These are phyloP conservation scores for Diplosphaera chodatii DNA, from an alignment of 139 green algal species.

Conservation along the genomic window DNA sequence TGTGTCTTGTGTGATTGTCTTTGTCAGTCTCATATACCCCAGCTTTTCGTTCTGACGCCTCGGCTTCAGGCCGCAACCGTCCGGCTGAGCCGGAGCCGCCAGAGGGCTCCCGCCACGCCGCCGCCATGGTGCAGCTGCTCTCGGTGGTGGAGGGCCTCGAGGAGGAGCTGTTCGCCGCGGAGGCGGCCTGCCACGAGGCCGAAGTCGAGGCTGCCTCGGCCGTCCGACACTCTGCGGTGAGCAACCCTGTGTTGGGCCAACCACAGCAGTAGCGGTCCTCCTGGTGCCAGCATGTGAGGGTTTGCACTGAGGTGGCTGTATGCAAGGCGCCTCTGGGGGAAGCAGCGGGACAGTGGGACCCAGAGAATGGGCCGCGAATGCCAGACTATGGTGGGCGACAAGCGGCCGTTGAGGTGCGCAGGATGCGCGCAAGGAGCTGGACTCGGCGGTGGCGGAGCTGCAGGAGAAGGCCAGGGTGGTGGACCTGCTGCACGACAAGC, in stretches of 20 bases:
- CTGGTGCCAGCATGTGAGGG: not conserved
- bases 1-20: not conserved
- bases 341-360: too few relatives aligned
- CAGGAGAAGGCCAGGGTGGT: not conserved
- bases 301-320: not conserved
- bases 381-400: too few relatives aligned
- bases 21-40: too few relatives aligned
- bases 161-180: slow-evolving; percentile 25
- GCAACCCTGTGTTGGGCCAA: too few relatives aligned
- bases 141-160: slow-evolving; percentile 20
- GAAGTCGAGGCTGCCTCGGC: slow-evolving; percentile 15
- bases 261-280: too few relatives aligned
- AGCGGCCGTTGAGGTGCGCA: not conserved
- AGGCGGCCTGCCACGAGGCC: slow-evolving; percentile 15
- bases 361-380: too few relatives aligned
- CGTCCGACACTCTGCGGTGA: slow-evolving; percentile 13
- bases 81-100: not conserved
- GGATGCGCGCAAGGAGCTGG: not conserved
- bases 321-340: not conserved
- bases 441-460: not conserved
- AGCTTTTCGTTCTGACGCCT: too few relatives aligned
- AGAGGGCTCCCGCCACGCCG: not conserved
- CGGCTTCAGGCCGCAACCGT: not conserved
- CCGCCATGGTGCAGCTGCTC: slow-evolving; percentile 15
- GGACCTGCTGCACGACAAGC: slow-evolving; percentile 2